Percentiles rank a stretch among this genome's conserved stretches.
These are phyloP conservation scores for Sicyos edulis DNA, from an alignment of 306 rosid genomes.

Conservation along the genomic window DNA sequence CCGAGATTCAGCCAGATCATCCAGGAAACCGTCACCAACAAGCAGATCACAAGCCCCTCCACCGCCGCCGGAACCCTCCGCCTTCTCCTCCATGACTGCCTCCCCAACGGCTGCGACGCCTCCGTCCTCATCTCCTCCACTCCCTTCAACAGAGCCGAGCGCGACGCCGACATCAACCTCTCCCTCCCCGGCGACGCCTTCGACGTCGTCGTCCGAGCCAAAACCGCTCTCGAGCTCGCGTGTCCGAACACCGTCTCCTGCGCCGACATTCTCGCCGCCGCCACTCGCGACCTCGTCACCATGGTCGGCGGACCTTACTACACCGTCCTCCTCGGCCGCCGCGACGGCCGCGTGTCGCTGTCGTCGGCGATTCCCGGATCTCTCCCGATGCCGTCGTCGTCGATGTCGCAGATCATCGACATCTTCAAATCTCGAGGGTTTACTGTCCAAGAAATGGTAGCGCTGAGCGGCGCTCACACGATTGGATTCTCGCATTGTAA, in stretches of 20 bases:
- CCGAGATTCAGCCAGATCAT: conserved; percentile 36
- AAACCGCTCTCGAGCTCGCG: conserved; percentile 45
- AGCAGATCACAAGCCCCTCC: conserved; percentile 43
- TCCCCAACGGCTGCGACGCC: conserved; percentile 42
- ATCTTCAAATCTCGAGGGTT: conserved; percentile 56
- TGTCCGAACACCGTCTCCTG: conserved; percentile 43
- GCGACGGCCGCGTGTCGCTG: conserved; percentile 31
- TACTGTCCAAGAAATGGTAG: conserved; percentile 65
- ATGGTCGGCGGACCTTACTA: conserved; percentile 44
- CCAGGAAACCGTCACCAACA: conserved; percentile 33
- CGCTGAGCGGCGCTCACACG: conserved; percentile 77
- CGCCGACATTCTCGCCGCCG: conserved; percentile 44
- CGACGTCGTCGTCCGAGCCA: conserved; percentile 40
- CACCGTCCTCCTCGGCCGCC: conserved; percentile 34
- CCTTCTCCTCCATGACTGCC: conserved; percentile 40
- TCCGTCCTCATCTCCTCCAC: conserved; percentile 37
- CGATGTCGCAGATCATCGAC: conserved; percentile 38
- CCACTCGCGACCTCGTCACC: conserved; percentile 41
- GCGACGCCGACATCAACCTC: conserved; percentile 46
- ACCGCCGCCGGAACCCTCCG: conserved; percentile 44
- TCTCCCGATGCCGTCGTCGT: conserved; percentile 55
- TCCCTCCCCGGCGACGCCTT: conserved; percentile 50
- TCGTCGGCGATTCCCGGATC: conserved; percentile 35
- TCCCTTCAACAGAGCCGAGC: conserved; percentile 41
- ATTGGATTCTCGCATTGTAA: conserved; percentile 73